Conservation (phyloP, 2,329 filamentous ascomycete species). For the Colletotrichum tofieldiae region DNA sequence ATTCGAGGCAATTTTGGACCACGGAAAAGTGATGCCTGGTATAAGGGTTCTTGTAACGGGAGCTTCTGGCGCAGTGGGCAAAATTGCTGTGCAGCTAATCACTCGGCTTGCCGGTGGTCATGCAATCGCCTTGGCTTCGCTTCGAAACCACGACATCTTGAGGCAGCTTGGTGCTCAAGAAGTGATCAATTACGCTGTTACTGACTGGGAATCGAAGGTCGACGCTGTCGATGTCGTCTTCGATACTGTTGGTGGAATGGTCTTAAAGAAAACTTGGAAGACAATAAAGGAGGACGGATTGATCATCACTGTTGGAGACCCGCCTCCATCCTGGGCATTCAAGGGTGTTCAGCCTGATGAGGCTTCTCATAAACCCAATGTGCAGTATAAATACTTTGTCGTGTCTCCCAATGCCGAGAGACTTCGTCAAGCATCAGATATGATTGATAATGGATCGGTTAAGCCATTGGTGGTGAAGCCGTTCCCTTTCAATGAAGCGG, state of each 20-base stretch:
- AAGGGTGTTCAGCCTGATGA: slow-evolving; percentile 44
- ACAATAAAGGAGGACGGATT: slow-evolving; percentile 49
- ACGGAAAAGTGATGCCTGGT: slow-evolving; percentile 11
- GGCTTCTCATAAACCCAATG: slow-evolving; percentile 38
- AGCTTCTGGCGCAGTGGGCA: slow-evolving; percentile 51
- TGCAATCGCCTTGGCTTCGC: slow-evolving; percentile 51
- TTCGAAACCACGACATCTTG: slow-evolving; percentile 41
- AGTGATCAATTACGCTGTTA: slow-evolving; percentile 48
- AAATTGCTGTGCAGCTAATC: slow-evolving; percentile 50
- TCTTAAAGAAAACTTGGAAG: slow-evolving; percentile 50
- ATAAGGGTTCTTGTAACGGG: slow-evolving; percentile 50
- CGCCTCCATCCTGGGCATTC: slow-evolving; percentile 53
- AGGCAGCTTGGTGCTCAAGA: slow-evolving; percentile 45
- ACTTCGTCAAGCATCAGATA: slow-evolving; percentile 42
- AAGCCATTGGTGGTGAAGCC: slow-evolving; percentile 44
- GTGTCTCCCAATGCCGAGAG: slow-evolving; percentile 45
- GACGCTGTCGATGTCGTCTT: slow-evolving; percentile 50
- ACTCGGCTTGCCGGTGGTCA: slow-evolving; percentile 42
- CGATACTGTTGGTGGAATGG: slow-evolving; percentile 51
- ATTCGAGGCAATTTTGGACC: slow-evolving; percentile 33
- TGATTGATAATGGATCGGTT: slow-evolving; percentile 47
- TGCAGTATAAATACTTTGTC: slow-evolving; percentile 51
- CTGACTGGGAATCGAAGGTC: slow-evolving; percentile 46
- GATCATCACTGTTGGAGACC: slow-evolving; percentile 55
- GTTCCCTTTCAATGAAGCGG: slow-evolving; percentile 46